Evolutionary conservation across 1,284 basidiomycete genomes (phyloP).

Genomic region (Cutaneotrichosporon spelunceum): DNA sequence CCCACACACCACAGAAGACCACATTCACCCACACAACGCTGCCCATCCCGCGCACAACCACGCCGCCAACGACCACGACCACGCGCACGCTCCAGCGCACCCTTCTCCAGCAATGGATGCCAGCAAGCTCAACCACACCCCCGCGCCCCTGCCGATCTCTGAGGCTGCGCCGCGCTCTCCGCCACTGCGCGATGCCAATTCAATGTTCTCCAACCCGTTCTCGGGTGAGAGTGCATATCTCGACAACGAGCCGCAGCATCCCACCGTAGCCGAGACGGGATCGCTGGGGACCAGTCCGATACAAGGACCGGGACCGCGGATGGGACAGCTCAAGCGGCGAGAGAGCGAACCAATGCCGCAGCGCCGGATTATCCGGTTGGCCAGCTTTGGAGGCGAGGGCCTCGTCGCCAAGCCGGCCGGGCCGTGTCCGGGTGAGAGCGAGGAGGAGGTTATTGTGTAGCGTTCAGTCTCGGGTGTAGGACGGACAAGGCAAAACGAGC

Average conservation of each 20-base stretch:
- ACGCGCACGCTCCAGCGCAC: slow-evolving; percentile 2
- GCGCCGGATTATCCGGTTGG: slow-evolving; percentile 40
- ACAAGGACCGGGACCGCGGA: slow-evolving; percentile 29
- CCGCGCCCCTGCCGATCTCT: slow-evolving; percentile 28
- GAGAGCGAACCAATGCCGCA: slow-evolving; percentile 26
- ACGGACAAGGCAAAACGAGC: too few species aligned
- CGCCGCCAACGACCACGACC: not conserved
- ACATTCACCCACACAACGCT: not conserved
- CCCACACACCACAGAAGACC: not conserved
- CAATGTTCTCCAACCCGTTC: slow-evolving; percentile 8
- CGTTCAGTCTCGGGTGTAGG: too few species aligned
- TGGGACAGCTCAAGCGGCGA: slow-evolving; percentile 41
- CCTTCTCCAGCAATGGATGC: slow-evolving; percentile 31
- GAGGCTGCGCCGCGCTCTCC: slow-evolving; percentile 20
- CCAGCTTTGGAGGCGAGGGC: slow-evolving; percentile 46
- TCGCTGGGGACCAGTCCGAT: slow-evolving; percentile 12
- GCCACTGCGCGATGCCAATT: slow-evolving; percentile 18
- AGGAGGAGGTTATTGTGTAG: not conserved
- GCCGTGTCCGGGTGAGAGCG: slow-evolving; percentile 4
- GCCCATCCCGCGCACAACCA: not conserved
- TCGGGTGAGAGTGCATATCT: slow-evolving; percentile 25
- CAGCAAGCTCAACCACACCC: slow-evolving; percentile 41
- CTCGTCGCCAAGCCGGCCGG: slow-evolving; percentile 35
- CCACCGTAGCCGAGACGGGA: slow-evolving; percentile 50
- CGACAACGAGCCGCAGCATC: slow-evolving; percentile 27